Evolutionary conservation across 78 protist genomes (phyloP), one percentile per base, ranked within the genome.

Genomic region (Emiliania huxleyi): DNA sequence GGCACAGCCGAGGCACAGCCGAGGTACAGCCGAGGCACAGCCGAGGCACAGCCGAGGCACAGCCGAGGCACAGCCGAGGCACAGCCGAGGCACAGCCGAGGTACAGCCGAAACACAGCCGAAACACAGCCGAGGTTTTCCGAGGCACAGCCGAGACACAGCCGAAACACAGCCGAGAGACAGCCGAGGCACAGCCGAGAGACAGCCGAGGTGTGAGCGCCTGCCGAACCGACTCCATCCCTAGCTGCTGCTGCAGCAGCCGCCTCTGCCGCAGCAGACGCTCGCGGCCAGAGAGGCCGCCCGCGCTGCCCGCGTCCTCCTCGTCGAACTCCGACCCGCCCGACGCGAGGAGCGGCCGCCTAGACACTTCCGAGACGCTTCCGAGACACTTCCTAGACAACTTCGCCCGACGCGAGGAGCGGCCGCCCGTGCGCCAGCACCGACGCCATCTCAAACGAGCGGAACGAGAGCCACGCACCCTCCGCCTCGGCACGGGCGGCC

Each of bases 211-310:
- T 23, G 73, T 23, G 2, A 23, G 73, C n/a, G 73, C 73, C 26
- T 26, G 12, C 73, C 29, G 29, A 8, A 62, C n/a, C 29, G 45
- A 4, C 40, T 71, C 81, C n/a, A 71, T 6, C 29, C 81, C 81
- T 12, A 71, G 81, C 81, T 35, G 81, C 81, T 71, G n/a, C 43
- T 71, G 81, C 81, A 71, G 81, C 42, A 71, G 45, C 81, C 21
- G 18, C 43, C 81, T 29, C 81, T 71, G 81, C 42, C 81, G 37
- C 29, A 71, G 81, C 81, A 71, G 81, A 6, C 81, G 37, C 42
- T 35, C 43, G 33, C 42, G 37, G 19, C 40, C n/a, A 35, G 42
- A 22, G 43, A 8, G 40, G 75, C 75, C 75, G 45, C 8, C 44
- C 81, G 37, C 81, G 15, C 15, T 15, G 62, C 62, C 62, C 42